Evolutionary conservation across 441 rosid genomes (phyloP).

Genomic region (Populus tomentosa): DNA sequence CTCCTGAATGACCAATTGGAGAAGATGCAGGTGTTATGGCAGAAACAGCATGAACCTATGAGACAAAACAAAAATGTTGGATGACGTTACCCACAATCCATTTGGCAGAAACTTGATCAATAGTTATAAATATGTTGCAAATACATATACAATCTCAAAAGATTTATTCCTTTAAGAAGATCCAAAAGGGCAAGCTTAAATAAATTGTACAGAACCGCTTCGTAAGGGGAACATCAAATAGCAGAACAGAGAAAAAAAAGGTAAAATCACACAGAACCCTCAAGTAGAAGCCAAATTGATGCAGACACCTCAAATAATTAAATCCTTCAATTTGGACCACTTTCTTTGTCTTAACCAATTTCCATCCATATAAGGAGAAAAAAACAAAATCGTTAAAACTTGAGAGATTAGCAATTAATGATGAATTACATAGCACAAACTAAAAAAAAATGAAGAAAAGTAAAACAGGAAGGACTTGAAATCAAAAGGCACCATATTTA

Average conservation of each 20-base stretch:
- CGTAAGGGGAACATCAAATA: not conserved
- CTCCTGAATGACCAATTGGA: slow-evolving; percentile 54
- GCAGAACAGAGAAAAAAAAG: not conserved
- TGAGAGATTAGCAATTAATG: not conserved
- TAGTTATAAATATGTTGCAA: not conserved
- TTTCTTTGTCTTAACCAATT: not conserved
- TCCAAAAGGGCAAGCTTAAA: not conserved
- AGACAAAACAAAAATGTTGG: slow-evolving; percentile 16
- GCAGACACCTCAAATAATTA: not conserved
- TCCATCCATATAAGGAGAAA: not conserved
- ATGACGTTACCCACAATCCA: slow-evolving; percentile 3
- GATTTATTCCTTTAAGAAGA: slow-evolving; percentile 3
- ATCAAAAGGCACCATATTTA: not conserved
- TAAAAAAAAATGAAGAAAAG: not conserved
- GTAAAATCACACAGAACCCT: not conserved
- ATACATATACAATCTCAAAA: not conserved
- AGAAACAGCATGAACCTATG: slow-evolving; percentile 48
- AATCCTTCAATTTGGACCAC: not conserved
- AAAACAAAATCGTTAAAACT: too few relatives aligned
- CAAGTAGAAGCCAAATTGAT: not conserved
- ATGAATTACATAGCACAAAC: not conserved
- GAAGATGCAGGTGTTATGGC: slow-evolving; percentile 40
- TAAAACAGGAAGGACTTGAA: not conserved
- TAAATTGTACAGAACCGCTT: not conserved
- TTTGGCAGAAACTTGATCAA: not conserved